Base-by-base conservation (phyloP, 2,329 filamentous ascomycete genomes). In the Colletotrichum horii region DNA sequence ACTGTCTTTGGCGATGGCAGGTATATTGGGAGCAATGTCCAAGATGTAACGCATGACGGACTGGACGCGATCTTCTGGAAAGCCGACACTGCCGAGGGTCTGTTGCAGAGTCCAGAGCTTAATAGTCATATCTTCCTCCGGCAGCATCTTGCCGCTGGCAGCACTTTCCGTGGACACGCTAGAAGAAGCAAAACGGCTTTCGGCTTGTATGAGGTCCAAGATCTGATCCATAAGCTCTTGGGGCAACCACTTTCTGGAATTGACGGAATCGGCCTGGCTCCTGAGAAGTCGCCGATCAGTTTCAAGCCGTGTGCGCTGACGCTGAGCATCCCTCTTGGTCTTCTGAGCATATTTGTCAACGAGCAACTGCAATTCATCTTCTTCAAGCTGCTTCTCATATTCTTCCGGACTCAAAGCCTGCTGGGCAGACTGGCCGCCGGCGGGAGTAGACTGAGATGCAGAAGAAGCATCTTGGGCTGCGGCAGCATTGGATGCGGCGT, bases 31-130 rank as follows among this genome's bases (percentile, higher is more conserved):
- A 32, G 92, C 92, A 78, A 94, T 93, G 56, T 93, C 89, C 71
- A 96, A 84, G 60, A 95, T 88, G 80, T 94, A 88, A 78, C 90
- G 89, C 75, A 98, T 82, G 11, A 91, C 92, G 60, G 92, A 87
- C 60, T 91, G 88, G 52, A 96, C 89, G 77, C 91, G 91, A 28
- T 89, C 85, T 16, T 89, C 86, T 5, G 92, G 88, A 81, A 98
- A 96, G 1, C 92, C 93, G 55, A 95, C 88, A 58, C 91, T 89
- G 69, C 89, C 83, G 26, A 99, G 88, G 8, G 93, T 93, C 81
- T 94, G 90, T 80, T 95, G 92, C 77, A 99, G 85, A 3, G 93
- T 95, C 97, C 97, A 99, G 34, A 98, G 86, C 82, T 93, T 94
- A 77, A 94, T 89, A 61, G 94, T 91, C 79, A 96, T 85, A 66